Percentiles rank a stretch among this genome's conserved stretches.
These are phyloP conservation scores for Cryoendolithus antarcticus DNA, from an alignment of 2,329 filamentous ascomycete genomes.

Conservation along the genomic window DNA sequence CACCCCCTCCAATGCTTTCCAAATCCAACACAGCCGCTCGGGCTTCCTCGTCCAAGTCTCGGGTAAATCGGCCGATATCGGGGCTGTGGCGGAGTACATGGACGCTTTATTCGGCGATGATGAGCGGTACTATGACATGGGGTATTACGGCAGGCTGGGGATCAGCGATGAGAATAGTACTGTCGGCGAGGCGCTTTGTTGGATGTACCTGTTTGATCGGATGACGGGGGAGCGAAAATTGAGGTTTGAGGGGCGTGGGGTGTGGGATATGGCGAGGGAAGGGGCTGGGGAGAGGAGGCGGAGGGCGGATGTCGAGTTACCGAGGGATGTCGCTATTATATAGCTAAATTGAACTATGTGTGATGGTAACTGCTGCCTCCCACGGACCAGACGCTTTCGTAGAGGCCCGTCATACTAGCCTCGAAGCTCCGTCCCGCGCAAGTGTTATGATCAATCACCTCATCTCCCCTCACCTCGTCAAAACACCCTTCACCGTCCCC, in stretches of 20 bases:
- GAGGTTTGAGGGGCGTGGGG: constrained; percentile 51
- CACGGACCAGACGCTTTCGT: no score
- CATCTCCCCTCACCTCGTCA: constrained; percentile 25
- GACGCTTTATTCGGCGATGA: neutral
- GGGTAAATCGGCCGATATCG: neutral
- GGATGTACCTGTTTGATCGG: constrained; percentile 30
- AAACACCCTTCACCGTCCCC: constrained; percentile 41
- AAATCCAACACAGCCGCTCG: constrained; percentile 51
- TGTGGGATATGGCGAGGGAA: constrained; percentile 61
- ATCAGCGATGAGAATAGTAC: neutral
- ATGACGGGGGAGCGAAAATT: constrained; percentile 47
- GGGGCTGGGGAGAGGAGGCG: constrained; percentile 36
- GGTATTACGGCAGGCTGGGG: neutral
- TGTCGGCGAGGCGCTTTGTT: neutral
- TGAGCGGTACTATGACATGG: neutral
- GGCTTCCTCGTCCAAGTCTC: neutral
- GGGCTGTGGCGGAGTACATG: neutral
- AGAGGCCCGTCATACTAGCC: no score
- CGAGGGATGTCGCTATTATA: no score
- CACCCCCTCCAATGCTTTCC: constrained; percentile 66
- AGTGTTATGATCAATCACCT: no score
- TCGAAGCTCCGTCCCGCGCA: no score
- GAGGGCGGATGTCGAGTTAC: no score
- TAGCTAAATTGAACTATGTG: no score
- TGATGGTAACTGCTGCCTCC: no score